A percentile compares a stretch with the other conserved stretches of the same genome.
Conservation (phyloP, 2,329 filamentous ascomycete species). For the Arthroderma sp. region DNA sequence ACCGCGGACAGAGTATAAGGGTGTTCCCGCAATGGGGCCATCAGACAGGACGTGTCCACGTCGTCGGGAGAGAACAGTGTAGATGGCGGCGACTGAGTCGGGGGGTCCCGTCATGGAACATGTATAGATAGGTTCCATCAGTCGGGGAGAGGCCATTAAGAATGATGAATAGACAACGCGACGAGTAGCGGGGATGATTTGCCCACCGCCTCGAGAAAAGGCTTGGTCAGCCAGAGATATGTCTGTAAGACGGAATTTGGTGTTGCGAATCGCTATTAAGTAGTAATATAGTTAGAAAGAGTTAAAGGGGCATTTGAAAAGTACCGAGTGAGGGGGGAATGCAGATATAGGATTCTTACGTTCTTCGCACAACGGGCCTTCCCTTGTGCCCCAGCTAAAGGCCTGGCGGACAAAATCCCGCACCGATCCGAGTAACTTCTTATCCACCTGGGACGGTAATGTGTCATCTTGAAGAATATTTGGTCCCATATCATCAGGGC, state of each 20-base stretch:
- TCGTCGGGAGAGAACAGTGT: constrained; percentile 79
- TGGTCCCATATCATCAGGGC: constrained; percentile 83
- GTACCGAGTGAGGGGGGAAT: constrained; percentile 5
- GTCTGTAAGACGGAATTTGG: constrained; percentile 93
- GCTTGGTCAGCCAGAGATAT: constrained; percentile 74
- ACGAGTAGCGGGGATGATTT: constrained; percentile 91
- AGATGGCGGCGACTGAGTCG: constrained; percentile 75
- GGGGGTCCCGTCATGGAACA: constrained; percentile 88
- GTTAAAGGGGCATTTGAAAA: constrained; percentile 9
- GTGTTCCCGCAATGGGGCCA: constrained; percentile 84
- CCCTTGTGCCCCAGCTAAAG: constrained; percentile 89
- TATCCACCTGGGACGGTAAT: constrained; percentile 84
- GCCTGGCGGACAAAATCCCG: constrained; percentile 90
- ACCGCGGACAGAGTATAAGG: constrained; percentile 81
- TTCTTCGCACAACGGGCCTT: constrained; percentile 95
- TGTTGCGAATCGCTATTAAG: constrained; percentile 74
- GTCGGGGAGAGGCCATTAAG: constrained; percentile 85
- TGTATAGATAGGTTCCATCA: constrained; percentile 94
- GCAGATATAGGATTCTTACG: constrained; percentile 50
- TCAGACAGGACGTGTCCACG: constrained; percentile 91
- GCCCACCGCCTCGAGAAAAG: constrained; percentile 88
- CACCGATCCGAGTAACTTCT: constrained; percentile 74
- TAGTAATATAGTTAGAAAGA: not conserved
- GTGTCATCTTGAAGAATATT: constrained; percentile 98
- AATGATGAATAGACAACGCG: constrained; percentile 92